Percentiles rank a stretch among this genome's conserved stretches.
Evolutionary conservation across 345 rosid genomes (phyloP).

Genomic region (Excoecaria agallocha): DNA sequence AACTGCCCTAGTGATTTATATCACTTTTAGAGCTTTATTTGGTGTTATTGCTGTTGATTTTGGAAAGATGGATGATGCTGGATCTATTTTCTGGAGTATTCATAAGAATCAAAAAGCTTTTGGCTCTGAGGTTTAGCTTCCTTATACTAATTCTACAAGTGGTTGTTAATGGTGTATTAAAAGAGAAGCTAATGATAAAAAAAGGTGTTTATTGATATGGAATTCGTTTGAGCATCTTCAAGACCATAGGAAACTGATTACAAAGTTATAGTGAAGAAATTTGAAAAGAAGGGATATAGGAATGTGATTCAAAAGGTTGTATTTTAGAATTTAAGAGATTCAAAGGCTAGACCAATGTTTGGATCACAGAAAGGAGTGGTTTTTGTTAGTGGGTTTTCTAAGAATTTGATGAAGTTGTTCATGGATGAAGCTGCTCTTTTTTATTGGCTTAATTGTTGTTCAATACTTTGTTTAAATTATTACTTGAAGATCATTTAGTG

Average conservation of each 20-base stretch:
- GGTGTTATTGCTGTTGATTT: constrained; percentile 67
- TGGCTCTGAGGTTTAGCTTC: constrained; percentile 20
- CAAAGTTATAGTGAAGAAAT: constrained; percentile 42
- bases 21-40: constrained; percentile 61
- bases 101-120: constrained; percentile 37
- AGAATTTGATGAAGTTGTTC: constrained; percentile 31
- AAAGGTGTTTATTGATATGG: too few relatives aligned
- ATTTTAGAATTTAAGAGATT: too few relatives aligned
- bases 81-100: constrained; percentile 46
- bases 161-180: too few relatives aligned
- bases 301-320: constrained; percentile 37
- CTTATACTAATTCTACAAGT: neutral
- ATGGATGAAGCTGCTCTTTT: constrained; percentile 37
- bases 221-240: too few relatives aligned
- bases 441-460: too few relatives aligned
- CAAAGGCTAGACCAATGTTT: too few relatives aligned
- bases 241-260: constrained; percentile 40
- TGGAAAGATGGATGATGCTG: constrained; percentile 45
- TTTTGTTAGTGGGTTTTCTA: too few relatives aligned
- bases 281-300: constrained; percentile 42
- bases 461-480: too few relatives aligned
- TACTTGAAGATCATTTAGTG: too few relatives aligned
- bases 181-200: too few relatives aligned
- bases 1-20: constrained; percentile 45
- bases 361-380: too few relatives aligned